Base-by-base conservation (phyloP, 2,329 filamentous ascomycete species). In the Tolypocladium inflatum region DNA sequence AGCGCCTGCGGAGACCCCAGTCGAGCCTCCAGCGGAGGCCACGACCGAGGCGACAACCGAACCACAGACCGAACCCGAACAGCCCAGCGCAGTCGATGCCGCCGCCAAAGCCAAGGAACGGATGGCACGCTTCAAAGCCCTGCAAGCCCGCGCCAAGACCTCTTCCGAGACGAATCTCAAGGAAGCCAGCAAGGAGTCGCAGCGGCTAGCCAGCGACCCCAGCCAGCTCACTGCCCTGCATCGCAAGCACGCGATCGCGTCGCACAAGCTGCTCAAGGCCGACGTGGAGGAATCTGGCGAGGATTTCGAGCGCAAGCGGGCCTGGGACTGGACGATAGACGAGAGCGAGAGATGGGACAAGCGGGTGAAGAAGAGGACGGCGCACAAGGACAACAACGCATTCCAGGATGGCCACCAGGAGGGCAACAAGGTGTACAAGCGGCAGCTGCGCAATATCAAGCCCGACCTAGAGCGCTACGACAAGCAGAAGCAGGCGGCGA, bases 241-340 rank as follows among this genome's bases (percentile, higher is more conserved):
- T 63, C 89, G 92, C 61, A 91, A 91, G 68, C 89, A 91, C 67
- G 92, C 90, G 57, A 86, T 94, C 64, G 93, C 94, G 23, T 86
- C 88, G 7, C 91, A 97, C 72, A 99, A 97, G 69, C 84, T 99
- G 0, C 81, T 97, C 50, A 96, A 96, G 77, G 90, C 91, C 4
- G 91, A 97, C 67, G 87, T 91, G 2, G 90, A 92, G 71, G 90
- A 90, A 21, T 79, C 81, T 0, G 91, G 91, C 39, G 91, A 90
- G 57, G 94, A 97, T 72, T 99, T 97, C 69, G 94, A 99, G 79
- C 89, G 94, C 64, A 97, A 97, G 76, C 87, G 94, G 45, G 94
- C 94, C 1, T 99, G 94, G 94, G 94, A 97, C 76, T 99, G 94
- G 90, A 99, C 94, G 1, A 79, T 93, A 8, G 94, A 99, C 63